phyloP scores from a whole-genome alignment of 768 basidiomycete species.

The Gloeophyllum trabeum region DNA sequence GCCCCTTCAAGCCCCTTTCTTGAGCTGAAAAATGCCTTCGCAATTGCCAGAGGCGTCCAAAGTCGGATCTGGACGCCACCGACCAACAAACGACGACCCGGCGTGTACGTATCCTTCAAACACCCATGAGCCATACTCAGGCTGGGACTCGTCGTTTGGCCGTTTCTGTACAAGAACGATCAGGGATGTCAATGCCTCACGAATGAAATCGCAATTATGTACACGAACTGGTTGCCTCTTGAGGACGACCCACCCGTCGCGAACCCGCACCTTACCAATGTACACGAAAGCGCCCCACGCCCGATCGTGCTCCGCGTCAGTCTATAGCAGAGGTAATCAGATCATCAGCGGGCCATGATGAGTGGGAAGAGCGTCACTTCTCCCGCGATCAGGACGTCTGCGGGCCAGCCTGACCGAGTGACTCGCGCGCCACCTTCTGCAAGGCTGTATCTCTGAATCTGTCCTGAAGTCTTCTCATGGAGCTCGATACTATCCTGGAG shows the following conservation, averaged over 20 bases:
- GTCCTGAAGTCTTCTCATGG: neutral
- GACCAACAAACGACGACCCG: neutral
- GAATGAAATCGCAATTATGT: too few species aligned
- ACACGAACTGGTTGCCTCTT: neutral
- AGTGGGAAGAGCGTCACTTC: neutral
- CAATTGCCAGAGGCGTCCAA: too few species aligned
- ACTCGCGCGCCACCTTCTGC: neutral
- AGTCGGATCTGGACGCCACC: neutral
- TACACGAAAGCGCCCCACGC: constrained; percentile 85
- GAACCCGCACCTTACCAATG: constrained; percentile 67
- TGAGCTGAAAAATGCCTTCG: too few species aligned
- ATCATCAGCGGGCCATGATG: neutral
- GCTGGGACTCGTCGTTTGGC: too few species aligned
- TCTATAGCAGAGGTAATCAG: neutral
- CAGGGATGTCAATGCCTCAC: too few species aligned
- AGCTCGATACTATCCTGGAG: neutral
- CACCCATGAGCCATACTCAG: neutral
- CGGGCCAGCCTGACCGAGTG: neutral
- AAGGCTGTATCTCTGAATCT: neutral
- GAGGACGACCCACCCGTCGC: constrained; percentile 71
- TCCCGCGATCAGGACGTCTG: neutral
- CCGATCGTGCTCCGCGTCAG: neutral
- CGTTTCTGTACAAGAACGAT: too few species aligned
- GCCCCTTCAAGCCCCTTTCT: too few species aligned
- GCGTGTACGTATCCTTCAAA: neutral